Conservation (phyloP, 1,139 yeast species). For the Debaryomycetaceae sp. region DNA sequence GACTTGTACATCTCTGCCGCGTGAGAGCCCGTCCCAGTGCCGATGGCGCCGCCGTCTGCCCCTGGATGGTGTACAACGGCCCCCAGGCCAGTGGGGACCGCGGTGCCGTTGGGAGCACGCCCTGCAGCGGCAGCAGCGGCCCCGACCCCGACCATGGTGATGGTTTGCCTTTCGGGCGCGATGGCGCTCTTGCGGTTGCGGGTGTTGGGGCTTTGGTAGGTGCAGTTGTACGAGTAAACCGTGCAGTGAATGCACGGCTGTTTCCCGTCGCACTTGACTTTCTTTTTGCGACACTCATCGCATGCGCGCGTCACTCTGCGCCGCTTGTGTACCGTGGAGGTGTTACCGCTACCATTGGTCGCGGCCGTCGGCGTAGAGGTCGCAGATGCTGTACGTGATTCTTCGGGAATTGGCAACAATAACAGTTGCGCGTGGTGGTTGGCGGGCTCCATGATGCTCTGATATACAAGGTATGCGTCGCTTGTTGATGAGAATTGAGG, state of each 20-base stretch:
- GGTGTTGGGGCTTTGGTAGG: slow-evolving; percentile 70
- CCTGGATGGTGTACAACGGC: no score
- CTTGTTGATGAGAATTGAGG: no score
- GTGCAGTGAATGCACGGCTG: slow-evolving; percentile 88
- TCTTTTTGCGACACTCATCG: slow-evolving; percentile 71
- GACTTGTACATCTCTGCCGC: slow-evolving; percentile 19
- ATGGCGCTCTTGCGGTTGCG: slow-evolving; percentile 36
- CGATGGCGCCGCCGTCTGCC: no score
- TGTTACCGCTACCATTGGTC: no score
- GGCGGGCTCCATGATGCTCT: no score
- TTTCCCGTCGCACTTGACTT: slow-evolving; percentile 85
- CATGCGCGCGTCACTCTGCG: slow-evolving; percentile 83
- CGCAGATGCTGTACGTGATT: no score
- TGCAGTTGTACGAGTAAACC: slow-evolving; percentile 73
- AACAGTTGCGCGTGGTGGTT: no score
- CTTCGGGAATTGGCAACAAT: slow-evolving; percentile 2
- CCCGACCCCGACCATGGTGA: slow-evolving; percentile 3
- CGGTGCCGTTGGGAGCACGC: background rate
- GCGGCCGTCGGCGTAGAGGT: no score
- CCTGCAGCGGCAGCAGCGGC: slow-evolving; percentile 4
- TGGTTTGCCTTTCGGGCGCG: slow-evolving; percentile 7
- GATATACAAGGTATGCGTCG: no score
- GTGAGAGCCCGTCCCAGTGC: no score
- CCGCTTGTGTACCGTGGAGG: slow-evolving; percentile 52
- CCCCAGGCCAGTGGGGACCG: background rate